phyloP scores from a whole-genome alignment of 1,284 basidiomycete genomes.

The Ustilago esculenta region DNA sequence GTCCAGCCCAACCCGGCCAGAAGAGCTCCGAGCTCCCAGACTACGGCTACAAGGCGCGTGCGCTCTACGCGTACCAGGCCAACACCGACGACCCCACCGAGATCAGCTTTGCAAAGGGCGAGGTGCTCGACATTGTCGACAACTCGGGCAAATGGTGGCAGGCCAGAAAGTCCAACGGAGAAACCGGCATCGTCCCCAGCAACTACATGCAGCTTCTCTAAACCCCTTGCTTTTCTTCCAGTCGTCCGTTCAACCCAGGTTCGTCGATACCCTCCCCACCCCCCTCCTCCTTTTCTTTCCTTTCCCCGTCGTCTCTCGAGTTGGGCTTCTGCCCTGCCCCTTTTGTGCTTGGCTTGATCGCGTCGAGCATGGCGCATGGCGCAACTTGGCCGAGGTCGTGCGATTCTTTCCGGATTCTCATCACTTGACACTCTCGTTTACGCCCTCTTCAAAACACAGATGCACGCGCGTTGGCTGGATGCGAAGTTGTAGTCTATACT shows the following conservation, averaged over 20 bases:
- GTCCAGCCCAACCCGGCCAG: slow-evolving; percentile 2
- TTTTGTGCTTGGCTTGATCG: too few relatives aligned
- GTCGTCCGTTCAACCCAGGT: too few relatives aligned
- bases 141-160: slow-evolving; percentile 82
- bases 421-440: too few relatives aligned
- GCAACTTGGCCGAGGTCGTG: too few relatives aligned
- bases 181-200: slow-evolving; percentile 74
- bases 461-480: too few relatives aligned
- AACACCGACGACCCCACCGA: slow-evolving; percentile 95
- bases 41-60: slow-evolving; percentile 78
- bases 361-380: too few relatives aligned
- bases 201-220: slow-evolving; percentile 67
- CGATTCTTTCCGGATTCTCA: too few relatives aligned
- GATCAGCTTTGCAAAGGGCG: slow-evolving; percentile 91
- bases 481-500: too few relatives aligned
- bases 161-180: slow-evolving; percentile 83
- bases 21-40: slow-evolving; percentile 33
- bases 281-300: background rate
- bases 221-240: too few relatives aligned
- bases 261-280: slow-evolving; percentile 17
- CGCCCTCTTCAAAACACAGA: too few relatives aligned
- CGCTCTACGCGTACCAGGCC: slow-evolving; percentile 88
- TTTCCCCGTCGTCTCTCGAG: too few relatives aligned
- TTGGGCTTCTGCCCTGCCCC: too few relatives aligned
- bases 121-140: slow-evolving; percentile 92